These are phyloP conservation scores for Trichoderma guizhouense DNA, from an alignment of 2,329 filamentous ascomycete genomes.

Conservation along the genomic window DNA sequence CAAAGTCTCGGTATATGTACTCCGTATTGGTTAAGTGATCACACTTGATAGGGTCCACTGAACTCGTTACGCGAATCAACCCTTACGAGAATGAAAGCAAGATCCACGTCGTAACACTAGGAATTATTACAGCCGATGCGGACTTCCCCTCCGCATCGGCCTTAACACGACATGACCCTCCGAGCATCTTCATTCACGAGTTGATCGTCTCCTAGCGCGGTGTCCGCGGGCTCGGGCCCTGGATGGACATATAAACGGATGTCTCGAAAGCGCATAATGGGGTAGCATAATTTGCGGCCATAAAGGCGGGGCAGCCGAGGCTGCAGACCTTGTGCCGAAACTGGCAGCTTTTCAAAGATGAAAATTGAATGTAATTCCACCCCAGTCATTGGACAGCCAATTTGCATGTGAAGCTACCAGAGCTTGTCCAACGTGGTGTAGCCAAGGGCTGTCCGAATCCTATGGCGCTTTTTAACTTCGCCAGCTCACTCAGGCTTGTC, in stretches of 20 bases:
- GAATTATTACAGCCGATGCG: not conserved
- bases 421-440: not conserved
- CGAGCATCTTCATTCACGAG: not conserved
- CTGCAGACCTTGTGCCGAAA: not conserved
- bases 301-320: slow-evolving; percentile 4
- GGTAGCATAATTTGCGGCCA: not conserved
- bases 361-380: not conserved
- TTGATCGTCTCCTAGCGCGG: not conserved
- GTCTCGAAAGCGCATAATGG: not conserved
- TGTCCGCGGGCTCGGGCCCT: not conserved
- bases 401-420: not conserved
- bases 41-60: not conserved
- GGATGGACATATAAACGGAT: not conserved
- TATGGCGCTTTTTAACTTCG: not conserved
- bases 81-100: not conserved
- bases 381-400: not conserved
- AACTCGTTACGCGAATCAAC: not conserved
- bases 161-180: not conserved
- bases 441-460: not conserved
- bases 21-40: not conserved
- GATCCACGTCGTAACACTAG: not conserved
- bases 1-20: not conserved
- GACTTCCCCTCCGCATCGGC: not conserved
- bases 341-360: not conserved
- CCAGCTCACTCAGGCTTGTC: not conserved